A percentile compares a stretch with the other conserved stretches of the same genome.
Conservation (phyloP, 2,329 filamentous ascomycete species). For the Penicillium nordicum region DNA sequence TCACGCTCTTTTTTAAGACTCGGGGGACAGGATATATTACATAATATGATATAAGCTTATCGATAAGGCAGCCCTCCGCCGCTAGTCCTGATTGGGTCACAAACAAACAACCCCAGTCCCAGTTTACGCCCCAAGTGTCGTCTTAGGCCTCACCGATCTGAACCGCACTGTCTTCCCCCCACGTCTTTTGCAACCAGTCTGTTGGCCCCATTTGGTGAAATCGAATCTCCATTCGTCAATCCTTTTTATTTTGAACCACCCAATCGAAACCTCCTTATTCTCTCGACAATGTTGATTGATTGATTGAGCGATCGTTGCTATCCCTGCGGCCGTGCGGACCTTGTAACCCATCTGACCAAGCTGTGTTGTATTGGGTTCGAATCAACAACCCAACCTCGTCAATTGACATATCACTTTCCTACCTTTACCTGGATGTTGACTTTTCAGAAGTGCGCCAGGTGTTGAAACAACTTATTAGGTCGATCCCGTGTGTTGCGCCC, state of each 20-base stretch:
- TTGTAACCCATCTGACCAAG: slow-evolving; percentile 10
- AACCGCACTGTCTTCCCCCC: slow-evolving; percentile 14
- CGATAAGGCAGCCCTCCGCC: slow-evolving; percentile 32
- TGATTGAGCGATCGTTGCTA: slow-evolving; percentile 11
- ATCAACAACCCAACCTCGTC: slow-evolving; percentile 1
- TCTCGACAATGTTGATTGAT: slow-evolving; percentile 12
- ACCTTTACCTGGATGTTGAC: background rate
- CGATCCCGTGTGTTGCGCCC: slow-evolving; percentile 1
- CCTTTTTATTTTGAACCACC: background rate
- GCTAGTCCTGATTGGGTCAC: slow-evolving; percentile 36
- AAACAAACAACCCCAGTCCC: slow-evolving; percentile 38
- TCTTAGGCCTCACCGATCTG: slow-evolving; percentile 37
- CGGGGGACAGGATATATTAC: background rate
- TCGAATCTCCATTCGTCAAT: background rate
- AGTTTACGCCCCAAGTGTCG: slow-evolving; percentile 7
- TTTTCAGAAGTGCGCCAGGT: background rate
- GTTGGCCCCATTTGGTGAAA: background rate
- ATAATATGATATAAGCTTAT: slow-evolving; percentile 39
- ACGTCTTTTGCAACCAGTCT: slow-evolving; percentile 4
- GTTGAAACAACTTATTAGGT: background rate
- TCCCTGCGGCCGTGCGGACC: slow-evolving; percentile 15
- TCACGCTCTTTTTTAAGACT: background rate
- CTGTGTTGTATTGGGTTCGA: slow-evolving; percentile 2
- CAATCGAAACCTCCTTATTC: slow-evolving; percentile 2
- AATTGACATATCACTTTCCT: background rate